A percentile compares a stretch with the other conserved stretches of the same genome.
Conservation (phyloP, 192 early-diverging fungal genomes). For the Coemansia sp. region DNA sequence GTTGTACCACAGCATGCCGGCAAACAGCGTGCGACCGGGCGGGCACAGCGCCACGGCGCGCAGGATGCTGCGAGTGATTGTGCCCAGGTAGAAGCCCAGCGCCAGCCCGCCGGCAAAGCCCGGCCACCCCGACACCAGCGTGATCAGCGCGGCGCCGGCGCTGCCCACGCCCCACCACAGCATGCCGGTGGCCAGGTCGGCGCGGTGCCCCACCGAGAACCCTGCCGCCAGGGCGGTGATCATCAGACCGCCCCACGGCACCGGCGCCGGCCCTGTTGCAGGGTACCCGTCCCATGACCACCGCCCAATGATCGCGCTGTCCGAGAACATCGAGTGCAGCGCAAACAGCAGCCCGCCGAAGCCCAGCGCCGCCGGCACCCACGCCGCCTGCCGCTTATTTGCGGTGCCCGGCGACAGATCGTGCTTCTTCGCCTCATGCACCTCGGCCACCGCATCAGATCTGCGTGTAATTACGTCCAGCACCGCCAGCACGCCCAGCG, state of each 20-base stretch:
- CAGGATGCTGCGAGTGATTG: constrained; percentile 63
- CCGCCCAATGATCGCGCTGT: constrained; percentile 70
- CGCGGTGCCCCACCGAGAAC: constrained; percentile 41
- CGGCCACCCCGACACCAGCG: constrained; percentile 59
- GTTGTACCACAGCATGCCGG: constrained; percentile 66
- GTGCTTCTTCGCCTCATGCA: constrained; percentile 36
- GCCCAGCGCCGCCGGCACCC: constrained; percentile 58
- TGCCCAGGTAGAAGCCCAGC: constrained; percentile 60
- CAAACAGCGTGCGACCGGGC: constrained; percentile 65
- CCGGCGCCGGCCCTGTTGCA: constrained; percentile 67
- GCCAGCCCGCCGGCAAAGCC: constrained; percentile 67
- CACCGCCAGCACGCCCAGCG: constrained; percentile 62
- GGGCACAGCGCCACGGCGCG: constrained; percentile 56
- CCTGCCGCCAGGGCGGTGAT: constrained; percentile 62
- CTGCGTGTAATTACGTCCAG: constrained; percentile 58
- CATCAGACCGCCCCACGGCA: constrained; percentile 69
- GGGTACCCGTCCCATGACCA: constrained; percentile 78
- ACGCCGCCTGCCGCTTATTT: constrained; percentile 28
- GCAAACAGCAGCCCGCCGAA: constrained; percentile 68
- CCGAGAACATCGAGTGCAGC: constrained; percentile 74
- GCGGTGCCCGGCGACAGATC: constrained; percentile 12
- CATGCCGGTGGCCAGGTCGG: constrained; percentile 38
- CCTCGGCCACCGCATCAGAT: constrained; percentile 15
- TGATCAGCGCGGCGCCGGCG: constrained; percentile 57
- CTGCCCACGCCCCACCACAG: constrained; percentile 64